phyloP scores from a whole-genome alignment of 495 filamentous ascomycete genomes.

The Cudoniella acicularis region DNA sequence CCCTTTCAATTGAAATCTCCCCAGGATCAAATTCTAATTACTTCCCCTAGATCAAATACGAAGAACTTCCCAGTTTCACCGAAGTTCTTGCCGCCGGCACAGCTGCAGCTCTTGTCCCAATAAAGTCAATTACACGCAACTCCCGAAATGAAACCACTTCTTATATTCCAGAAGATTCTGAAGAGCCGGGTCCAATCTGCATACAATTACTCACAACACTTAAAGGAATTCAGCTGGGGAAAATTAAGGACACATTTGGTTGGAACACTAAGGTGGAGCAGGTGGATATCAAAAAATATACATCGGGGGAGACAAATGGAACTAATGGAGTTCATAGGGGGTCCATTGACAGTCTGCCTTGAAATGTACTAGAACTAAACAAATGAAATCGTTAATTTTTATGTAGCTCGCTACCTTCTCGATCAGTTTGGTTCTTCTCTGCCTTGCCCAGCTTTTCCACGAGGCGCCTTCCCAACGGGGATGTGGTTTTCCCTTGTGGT shows the following conservation, averaged over 20 bases:
- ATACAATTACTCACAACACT: conserved; percentile 67
- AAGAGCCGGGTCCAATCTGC: conserved; percentile 67
- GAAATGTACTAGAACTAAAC: background rate
- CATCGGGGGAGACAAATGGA: conserved; percentile 16
- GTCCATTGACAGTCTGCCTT: conserved; percentile 21
- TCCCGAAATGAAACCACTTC: conserved; percentile 56
- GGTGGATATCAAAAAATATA: conserved; percentile 39
- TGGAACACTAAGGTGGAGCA: conserved; percentile 62
- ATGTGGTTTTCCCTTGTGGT: too few species aligned
- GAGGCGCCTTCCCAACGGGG: too few species aligned
- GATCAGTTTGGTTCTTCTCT: background rate
- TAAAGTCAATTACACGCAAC: conserved; percentile 77
- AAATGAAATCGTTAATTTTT: background rate
- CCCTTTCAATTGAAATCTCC: conserved; percentile 2
- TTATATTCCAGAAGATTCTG: conserved; percentile 56
- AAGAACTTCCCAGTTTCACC: conserved; percentile 70
- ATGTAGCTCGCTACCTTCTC: background rate
- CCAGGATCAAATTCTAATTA: background rate
- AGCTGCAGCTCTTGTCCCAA: conserved; percentile 86
- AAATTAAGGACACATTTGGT: conserved; percentile 66
- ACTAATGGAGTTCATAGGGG: conserved; percentile 19
- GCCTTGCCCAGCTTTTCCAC: too few species aligned
- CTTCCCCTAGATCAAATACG: conserved; percentile 61
- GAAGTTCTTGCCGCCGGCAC: conserved; percentile 93
- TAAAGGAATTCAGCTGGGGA: conserved; percentile 81